Conservation (phyloP, 306 rosid species). For the Cicer yamashitae region DNA sequence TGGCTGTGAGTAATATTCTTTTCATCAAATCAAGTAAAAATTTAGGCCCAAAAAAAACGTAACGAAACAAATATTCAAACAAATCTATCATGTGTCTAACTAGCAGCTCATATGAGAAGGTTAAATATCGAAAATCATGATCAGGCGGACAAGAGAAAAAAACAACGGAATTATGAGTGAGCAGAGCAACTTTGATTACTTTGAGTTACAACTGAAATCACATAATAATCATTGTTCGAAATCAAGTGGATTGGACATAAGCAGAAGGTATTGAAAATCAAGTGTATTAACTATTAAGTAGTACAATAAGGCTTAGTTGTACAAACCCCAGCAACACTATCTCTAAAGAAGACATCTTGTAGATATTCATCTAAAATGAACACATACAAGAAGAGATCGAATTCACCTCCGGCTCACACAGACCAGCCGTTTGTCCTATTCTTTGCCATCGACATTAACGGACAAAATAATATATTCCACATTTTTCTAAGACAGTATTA, state of each 20-base stretch:
- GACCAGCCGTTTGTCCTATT: not conserved
- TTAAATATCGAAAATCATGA: not conserved
- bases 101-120: not conserved
- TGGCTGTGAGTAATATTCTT: not conserved
- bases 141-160: not conserved
- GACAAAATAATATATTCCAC: not conserved
- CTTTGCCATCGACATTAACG: not conserved
- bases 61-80: not conserved
- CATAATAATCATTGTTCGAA: not conserved
- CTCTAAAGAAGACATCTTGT: not conserved
- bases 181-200: not conserved
- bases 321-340: not conserved
- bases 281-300: no score
- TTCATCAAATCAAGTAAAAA: slow-evolving; percentile 26
- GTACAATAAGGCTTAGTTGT: no score
- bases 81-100: not conserved
- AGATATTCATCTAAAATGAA: not conserved
- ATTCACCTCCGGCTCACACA: not conserved
- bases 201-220: not conserved
- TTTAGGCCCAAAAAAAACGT: not conserved
- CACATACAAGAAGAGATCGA: not conserved
- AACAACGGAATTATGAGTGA: not conserved
- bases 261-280: no score
- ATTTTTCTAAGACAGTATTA: not conserved
- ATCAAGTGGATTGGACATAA: not conserved